Base-by-base conservation (phyloP, 192 early-diverging fungal species). In the Coemansia sp. region DNA sequence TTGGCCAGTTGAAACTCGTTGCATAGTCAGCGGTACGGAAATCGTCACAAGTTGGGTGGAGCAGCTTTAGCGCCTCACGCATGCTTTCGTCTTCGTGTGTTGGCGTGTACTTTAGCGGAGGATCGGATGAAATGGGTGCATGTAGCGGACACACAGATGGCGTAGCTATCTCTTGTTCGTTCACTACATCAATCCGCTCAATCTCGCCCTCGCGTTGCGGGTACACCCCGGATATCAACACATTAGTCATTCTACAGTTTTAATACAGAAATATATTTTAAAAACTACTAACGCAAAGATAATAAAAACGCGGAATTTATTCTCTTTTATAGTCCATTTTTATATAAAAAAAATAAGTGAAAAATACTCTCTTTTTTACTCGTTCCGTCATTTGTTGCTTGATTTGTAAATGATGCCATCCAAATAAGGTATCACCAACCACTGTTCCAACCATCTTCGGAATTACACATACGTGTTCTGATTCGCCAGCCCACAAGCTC, bases 51-150 rank as follows among this genome's bases (percentile, higher is more conserved):
- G 35, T 63, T 5, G 76, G 62, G 0, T 21, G 29, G 4, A 79
- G 54, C 1, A 58, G 32, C 25, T 73, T 67, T 8, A 79, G 62
- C 5, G 76, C 70, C 35, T 70, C 60, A 5, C 76, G 70, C 38
- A 79, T 60, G 38, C 62, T 53, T 37, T 79, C 71, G 67, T 79
- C 76, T 22, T 79, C 67, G 37, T 49, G 63, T 2, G 76, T 79
- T 10, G 49, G 9, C 9, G 29, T 52, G 60, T 78, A 78, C 21
- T 47, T 22, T 4, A 55, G 65, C 23, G 55, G 48, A 55, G 47
- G 6, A 15, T 21, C 25, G 27, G 15, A 35, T 15, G 49, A 14
- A 21, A 47, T 5, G 10, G 59, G 9, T 39, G 60, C 51, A 21
- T 68, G 66, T 12, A 60, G 45, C 7, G 56, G 60, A 37, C 60